phyloP scores from a whole-genome alignment of 2,329 filamentous ascomycete species.

The Davidsoniella eucalypti region DNA sequence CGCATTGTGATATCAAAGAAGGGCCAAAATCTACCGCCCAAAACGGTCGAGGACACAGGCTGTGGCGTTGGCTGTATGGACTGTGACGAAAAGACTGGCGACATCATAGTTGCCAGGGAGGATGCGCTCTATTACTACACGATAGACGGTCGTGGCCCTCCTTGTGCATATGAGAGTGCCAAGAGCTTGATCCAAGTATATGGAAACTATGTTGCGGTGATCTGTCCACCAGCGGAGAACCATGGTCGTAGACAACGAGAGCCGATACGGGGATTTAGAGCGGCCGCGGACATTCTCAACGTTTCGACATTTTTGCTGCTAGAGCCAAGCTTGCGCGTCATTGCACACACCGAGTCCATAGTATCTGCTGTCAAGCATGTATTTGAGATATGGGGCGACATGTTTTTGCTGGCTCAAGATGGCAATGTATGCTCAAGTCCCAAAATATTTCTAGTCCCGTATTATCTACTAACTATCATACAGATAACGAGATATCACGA shows the following conservation, averaged over 20 bases:
- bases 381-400: conserved; percentile 77
- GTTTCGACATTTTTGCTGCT: conserved; percentile 78
- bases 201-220: conserved; percentile 71
- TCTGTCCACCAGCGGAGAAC: conserved; percentile 49
- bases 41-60: conserved; percentile 74
- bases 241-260: conserved; percentile 7
- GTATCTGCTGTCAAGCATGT: conserved; percentile 64
- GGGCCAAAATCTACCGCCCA: conserved; percentile 76
- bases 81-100: conserved; percentile 59
- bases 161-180: conserved; percentile 77
- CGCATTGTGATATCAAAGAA: conserved; percentile 75
- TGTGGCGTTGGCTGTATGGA: conserved; percentile 95
- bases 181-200: conserved; percentile 71
- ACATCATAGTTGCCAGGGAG: conserved; percentile 81
- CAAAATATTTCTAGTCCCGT: neutral
- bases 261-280: conserved; percentile 47
- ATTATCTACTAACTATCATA: neutral
- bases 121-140: conserved; percentile 95
- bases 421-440: conserved; percentile 50
- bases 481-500: conserved; percentile 80
- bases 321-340: conserved; percentile 79
- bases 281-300: conserved; percentile 62
- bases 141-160: conserved; percentile 66
- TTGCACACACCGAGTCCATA: conserved; percentile 77
- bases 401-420: conserved; percentile 81